Base-by-base conservation (phyloP, 495 filamentous ascomycete genomes). In the Neurospora sp. region DNA sequence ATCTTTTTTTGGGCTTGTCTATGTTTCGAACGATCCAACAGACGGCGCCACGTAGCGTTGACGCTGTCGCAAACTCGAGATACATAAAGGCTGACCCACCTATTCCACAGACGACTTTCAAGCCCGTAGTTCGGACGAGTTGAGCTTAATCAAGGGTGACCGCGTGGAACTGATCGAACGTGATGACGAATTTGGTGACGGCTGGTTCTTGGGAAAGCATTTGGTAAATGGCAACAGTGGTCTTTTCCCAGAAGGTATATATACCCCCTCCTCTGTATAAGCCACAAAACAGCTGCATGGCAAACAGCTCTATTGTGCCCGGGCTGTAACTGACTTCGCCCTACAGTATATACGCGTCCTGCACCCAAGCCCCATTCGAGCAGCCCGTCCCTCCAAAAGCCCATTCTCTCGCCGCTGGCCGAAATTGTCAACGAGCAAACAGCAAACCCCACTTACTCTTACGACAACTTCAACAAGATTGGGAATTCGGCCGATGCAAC, bases 131-230 rank as follows among this genome's bases (percentile, higher is more conserved):
- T 90, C 91, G 62, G 96, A 99, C 82, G 96, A 99, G 84, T 88
- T 99, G 77, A 96, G 87, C 76, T 85, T 99, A 77, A 84, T 87
- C 41, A 96, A 94, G 75, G 94, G 94, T 73, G 94, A 98, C 77
- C 91, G 92, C 39, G 93, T 99, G 71, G 91, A 96, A 83, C 84
- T 99, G 72, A 89, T 97, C 48, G 96, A 98, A 80, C 89, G 96
- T 70, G 95, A 98, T 81, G 95, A 98, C 80, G 96, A 97, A 77
- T 99, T 98, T 82, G 92, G 92, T 70, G 96, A 99, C 84, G 96
- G 96, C 71, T 99, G 96, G 96, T 99, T 93, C 83, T 82, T 97
- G 75, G 96, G 97, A 38, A 90, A 90, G 79, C 93, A 97, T 81
- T 74, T 91, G 75, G 83, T 86, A 69, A 94, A 90, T 77, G 90